Conservation (phyloP, 345 rosid species). For the Noccaea caerulescens region DNA sequence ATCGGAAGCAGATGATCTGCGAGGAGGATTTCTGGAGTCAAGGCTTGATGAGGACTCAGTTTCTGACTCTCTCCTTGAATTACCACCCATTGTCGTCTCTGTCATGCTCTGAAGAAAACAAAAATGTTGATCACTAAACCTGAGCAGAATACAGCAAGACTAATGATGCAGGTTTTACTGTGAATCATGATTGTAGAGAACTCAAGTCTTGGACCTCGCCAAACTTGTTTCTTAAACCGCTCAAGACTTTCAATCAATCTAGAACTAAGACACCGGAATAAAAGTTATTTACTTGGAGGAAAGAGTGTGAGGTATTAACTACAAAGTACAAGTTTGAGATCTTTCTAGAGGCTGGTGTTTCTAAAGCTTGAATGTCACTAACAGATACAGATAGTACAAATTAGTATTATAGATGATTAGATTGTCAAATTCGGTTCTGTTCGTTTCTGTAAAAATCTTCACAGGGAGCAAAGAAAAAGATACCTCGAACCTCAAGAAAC, state of each 20-base stretch:
- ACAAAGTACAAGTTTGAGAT: background rate
- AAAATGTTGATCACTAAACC: conserved; percentile 15
- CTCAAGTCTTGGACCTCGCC: background rate
- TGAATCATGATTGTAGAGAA: conserved; percentile 8
- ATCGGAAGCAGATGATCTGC: conserved; percentile 82
- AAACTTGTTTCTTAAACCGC: conserved; percentile 4
- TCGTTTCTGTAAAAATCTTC: conserved; percentile 4
- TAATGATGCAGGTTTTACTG: conserved; percentile 2
- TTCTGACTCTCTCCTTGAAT: conserved; percentile 72
- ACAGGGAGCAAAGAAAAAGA: conserved; percentile 3
- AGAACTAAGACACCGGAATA: conserved; percentile 10
- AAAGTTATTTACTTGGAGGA: conserved; percentile 9
- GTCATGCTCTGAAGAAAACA: conserved; percentile 59
- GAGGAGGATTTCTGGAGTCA: conserved; percentile 68
- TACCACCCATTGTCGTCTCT: conserved; percentile 57
- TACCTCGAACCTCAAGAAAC: conserved; percentile 89
- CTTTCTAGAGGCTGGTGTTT: background rate
- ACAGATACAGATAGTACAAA: conserved; percentile 6
- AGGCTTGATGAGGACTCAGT: conserved; percentile 57
- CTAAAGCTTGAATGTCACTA: conserved; percentile 20
- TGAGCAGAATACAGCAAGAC: conserved; percentile 6
- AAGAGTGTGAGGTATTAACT: background rate
- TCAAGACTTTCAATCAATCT: background rate
- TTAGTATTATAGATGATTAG: background rate
- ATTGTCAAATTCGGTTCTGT: background rate